Conservation (phyloP, 1,139 yeast genomes). For the Pichia inconspicua region DNA sequence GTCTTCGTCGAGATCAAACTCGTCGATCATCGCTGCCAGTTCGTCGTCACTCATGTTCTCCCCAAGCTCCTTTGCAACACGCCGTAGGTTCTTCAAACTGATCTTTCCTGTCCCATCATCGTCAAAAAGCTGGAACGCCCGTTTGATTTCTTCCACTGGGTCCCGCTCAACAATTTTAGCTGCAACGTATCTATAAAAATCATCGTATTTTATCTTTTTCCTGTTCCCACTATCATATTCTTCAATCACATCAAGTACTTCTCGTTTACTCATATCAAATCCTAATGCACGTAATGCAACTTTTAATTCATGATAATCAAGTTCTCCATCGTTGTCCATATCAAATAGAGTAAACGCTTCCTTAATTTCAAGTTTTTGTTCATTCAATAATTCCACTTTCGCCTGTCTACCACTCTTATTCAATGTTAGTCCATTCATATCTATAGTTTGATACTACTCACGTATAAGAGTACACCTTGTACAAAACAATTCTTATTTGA, state of each 20-base stretch:
- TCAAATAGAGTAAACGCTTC: conserved; percentile 93
- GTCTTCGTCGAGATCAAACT: conserved; percentile 93
- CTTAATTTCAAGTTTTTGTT: conserved; percentile 84
- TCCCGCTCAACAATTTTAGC: conserved; percentile 75
- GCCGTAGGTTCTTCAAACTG: conserved; percentile 68
- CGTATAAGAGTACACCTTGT: no score
- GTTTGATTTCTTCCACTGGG: conserved; percentile 82
- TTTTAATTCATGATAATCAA: conserved; percentile 88
- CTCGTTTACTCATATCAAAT: conserved; percentile 73
- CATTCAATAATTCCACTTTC: conserved; percentile 68
- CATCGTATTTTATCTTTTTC: conserved; percentile 68
- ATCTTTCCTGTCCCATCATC: conserved; percentile 86
- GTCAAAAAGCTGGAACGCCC: conserved; percentile 89
- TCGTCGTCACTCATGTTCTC: conserved; percentile 91
- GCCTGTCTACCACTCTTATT: conserved; percentile 28
- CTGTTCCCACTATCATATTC: conserved; percentile 77
- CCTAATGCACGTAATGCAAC: conserved; percentile 93
- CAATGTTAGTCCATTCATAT: conserved; percentile 18
- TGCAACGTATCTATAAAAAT: conserved; percentile 73
- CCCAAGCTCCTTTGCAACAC: conserved; percentile 89
- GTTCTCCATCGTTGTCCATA: conserved; percentile 80
- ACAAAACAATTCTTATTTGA: no score
- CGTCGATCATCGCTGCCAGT: conserved; percentile 93
- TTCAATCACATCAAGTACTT: conserved; percentile 71
- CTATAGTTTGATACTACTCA: neutral